These are phyloP conservation scores for Backusella westeae DNA, from an alignment of 192 early-diverging fungal species.

Conservation along the genomic window DNA sequence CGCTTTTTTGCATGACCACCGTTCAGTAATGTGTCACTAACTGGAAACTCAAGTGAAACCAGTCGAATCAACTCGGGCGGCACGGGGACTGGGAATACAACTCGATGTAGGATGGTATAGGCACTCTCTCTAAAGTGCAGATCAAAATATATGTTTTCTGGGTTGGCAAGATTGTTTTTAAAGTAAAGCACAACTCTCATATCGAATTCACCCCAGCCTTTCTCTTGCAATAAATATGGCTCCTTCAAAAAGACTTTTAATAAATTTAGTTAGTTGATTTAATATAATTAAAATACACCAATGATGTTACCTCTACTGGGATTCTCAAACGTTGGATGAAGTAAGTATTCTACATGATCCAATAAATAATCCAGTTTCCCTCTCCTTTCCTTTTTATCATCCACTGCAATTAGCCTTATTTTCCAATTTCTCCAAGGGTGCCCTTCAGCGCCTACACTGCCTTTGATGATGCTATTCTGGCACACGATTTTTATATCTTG, in stretches of 20 bases:
- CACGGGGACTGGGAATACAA: constrained; percentile 27
- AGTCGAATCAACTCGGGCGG: constrained; percentile 1
- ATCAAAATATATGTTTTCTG: constrained; percentile 46
- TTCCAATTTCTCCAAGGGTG: constrained; percentile 46
- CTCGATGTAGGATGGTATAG: constrained; percentile 40
- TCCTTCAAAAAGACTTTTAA: constrained; percentile 41
- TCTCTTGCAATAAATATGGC: constrained; percentile 50
- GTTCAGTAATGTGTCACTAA: not conserved
- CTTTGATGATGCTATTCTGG: constrained; percentile 28
- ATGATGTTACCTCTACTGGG: constrained; percentile 37
- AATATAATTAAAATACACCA: not conserved
- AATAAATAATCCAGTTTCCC: constrained; percentile 31
- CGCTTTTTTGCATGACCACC: constrained; percentile 1
- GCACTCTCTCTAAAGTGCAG: constrained; percentile 46
- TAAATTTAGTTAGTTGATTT: not conserved
- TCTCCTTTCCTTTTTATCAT: constrained; percentile 37
- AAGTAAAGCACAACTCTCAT: constrained; percentile 52
- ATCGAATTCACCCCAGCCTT: constrained; percentile 65
- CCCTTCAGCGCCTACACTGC: constrained; percentile 17
- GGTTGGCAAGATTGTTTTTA: constrained; percentile 39
- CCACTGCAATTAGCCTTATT: constrained; percentile 39
- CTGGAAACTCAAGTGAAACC: not conserved
- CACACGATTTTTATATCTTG: constrained; percentile 11
- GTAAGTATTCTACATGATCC: constrained; percentile 44
- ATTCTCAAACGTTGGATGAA: constrained; percentile 47